Evolutionary conservation across 306 rosid species (phyloP), one percentile per base, ranked within the genome.

Genomic region (Citrullus amarus): DNA sequence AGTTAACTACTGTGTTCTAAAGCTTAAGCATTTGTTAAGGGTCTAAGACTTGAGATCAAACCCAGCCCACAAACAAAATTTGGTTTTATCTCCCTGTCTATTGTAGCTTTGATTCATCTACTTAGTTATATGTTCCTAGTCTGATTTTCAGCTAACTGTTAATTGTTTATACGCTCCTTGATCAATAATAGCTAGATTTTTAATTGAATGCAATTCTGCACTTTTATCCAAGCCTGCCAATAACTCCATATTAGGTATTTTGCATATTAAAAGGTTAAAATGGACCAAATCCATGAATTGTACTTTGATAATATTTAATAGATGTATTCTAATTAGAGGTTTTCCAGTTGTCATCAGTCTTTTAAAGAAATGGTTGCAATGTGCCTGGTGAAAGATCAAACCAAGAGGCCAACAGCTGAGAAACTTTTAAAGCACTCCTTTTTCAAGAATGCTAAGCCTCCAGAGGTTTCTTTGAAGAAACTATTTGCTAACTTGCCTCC

Each of bases 321-420:
- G 83, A 84, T 81, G 87, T 87, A 83, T 86, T 89, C 98, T 96
- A 91, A 96, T 93, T 91, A 88, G 91, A 89, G 91, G 90, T 90
- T 91, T 89, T 93, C 88, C 97, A 91, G 99, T 91, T 86, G 98
- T 93, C 85, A 90, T 84, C 99, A 96, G 99, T 91, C 97, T 88
- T 96, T 96, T 89, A 96, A 96, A 91, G 98, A 96, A 87, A 93
- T 96, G 98, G 99, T 93, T 90, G 98, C 99, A 66, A 96, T 96
- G 99, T 93, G 99, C 89, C 86, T 96, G 87, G 99, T 96, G 80
- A 96, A 96, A 90, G 99, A 96, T 86, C 99, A 93, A 85, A 78
- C 98, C 57, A 96, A 93, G 92, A 89, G 99, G 84, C 99, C 99
- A 39, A 81, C 98, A 0, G 94, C 93, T 63, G 99, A 92, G 78